Evolutionary conservation across 208 protist genomes (phyloP).

Genomic region (Leishmania braziliensis): DNA sequence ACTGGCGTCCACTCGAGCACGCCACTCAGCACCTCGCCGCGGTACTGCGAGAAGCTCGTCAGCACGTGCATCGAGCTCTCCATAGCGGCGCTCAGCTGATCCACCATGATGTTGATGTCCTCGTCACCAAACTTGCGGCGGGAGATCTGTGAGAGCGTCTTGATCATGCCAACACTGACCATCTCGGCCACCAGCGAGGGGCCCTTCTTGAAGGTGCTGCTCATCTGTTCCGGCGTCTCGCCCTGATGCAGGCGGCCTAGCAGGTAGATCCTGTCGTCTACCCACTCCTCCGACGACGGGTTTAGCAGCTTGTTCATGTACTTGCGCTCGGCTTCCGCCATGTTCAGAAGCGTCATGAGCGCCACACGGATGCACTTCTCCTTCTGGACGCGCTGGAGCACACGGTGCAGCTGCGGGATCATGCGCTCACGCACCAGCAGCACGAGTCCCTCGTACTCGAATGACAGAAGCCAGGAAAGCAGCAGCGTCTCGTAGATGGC

Average conservation of each 20-base stretch:
- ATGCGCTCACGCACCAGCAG: conserved; percentile 67
- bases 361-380: conserved; percentile 93
- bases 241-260: conserved; percentile 46
- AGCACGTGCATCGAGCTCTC: conserved; percentile 91
- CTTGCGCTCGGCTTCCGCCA: conserved; percentile 75
- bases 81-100: conserved; percentile 61
- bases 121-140: conserved; percentile 91
- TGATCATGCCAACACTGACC: conserved; percentile 91
- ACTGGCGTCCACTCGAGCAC: conserved; percentile 92
- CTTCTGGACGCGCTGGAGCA: conserved; percentile 89
- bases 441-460: conserved; percentile 83
- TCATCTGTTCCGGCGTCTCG: conserved; percentile 20
- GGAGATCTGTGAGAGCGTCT: conserved; percentile 79
- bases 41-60: conserved; percentile 92
- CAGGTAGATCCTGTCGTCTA: conserved; percentile 44
- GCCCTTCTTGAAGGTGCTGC: conserved; percentile 44
- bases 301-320: conserved; percentile 62
- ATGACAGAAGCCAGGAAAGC: conserved; percentile 83
- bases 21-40: conserved; percentile 87
- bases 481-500: conserved; percentile 84
- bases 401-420: conserved; percentile 88
- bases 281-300: conserved; percentile 47
- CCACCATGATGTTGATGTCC: conserved; percentile 83
- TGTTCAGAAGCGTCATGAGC: conserved; percentile 87
- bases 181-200: conserved; percentile 88